These are phyloP conservation scores for Globisporangium cederbergense DNA, from an alignment of 352 stramenopile genomes.

Conservation along the genomic window DNA sequence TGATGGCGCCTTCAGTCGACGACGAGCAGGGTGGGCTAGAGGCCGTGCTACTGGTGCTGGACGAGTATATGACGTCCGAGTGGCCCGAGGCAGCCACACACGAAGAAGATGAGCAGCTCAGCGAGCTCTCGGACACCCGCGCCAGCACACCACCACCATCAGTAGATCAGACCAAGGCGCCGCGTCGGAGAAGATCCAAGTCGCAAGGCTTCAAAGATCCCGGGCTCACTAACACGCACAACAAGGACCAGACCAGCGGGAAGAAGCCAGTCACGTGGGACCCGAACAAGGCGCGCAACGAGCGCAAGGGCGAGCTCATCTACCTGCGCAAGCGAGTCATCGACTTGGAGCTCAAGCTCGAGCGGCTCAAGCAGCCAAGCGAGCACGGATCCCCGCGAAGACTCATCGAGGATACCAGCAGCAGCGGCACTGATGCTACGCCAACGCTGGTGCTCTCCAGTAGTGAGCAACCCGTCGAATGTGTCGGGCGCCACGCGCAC, in stretches of 20 bases:
- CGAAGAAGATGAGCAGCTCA: background rate
- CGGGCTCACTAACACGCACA: background rate
- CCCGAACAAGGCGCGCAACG: slow-evolving; percentile 21
- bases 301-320: slow-evolving; percentile 19
- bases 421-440: background rate
- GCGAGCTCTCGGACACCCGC: background rate
- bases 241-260: background rate
- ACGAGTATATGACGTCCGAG: slow-evolving; percentile 3
- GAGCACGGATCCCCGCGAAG: background rate
- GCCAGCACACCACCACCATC: background rate
- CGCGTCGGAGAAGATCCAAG: background rate
- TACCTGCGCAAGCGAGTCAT: slow-evolving; percentile 14
- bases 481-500: background rate
- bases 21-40: background rate
- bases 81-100: background rate
- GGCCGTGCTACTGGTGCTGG: slow-evolving; percentile 4
- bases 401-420: background rate
- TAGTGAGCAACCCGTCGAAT: background rate
- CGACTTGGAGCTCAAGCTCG: slow-evolving; percentile 18
- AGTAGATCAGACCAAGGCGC: background rate
- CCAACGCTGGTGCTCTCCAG: background rate
- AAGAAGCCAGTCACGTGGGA: slow-evolving; percentile 6
- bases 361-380: slow-evolving; percentile 5
- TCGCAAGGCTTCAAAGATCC: background rate
- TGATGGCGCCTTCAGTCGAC: background rate